phyloP scores from a whole-genome alignment of 768 basidiomycete species.

The Kwoniella heveanensis region DNA sequence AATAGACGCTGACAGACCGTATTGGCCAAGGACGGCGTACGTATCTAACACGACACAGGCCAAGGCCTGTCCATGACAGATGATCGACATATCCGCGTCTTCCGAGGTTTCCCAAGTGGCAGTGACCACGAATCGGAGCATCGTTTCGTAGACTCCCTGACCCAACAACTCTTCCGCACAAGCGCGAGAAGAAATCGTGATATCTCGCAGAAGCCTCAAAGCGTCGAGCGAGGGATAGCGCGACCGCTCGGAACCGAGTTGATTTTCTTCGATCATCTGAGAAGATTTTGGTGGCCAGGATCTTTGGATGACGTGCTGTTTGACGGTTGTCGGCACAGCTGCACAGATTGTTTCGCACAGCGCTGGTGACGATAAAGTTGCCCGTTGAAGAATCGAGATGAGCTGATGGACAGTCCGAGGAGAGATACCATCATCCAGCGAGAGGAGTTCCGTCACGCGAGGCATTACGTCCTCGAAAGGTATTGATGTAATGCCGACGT shows the following conservation, averaged over 20 bases:
- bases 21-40: slow-evolving; percentile 69
- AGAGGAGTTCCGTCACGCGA: slow-evolving; percentile 36
- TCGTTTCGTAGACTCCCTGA: slow-evolving; percentile 61
- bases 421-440: slow-evolving; percentile 32
- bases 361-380: slow-evolving; percentile 14
- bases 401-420: slow-evolving; percentile 39
- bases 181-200: slow-evolving; percentile 66
- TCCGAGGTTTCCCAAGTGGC: slow-evolving; percentile 58
- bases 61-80: slow-evolving; percentile 59
- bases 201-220: slow-evolving; percentile 29
- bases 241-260: neutral
- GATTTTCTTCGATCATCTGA: too few species aligned
- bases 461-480: slow-evolving; percentile 43
- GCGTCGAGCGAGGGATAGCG: slow-evolving; percentile 30
- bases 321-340: slow-evolving; percentile 31
- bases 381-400: slow-evolving; percentile 38
- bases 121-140: slow-evolving; percentile 71
- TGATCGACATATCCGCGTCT: neutral
- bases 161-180: slow-evolving; percentile 66
- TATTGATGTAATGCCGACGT: slow-evolving; percentile 19
- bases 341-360: slow-evolving; percentile 31
- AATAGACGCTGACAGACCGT: slow-evolving; percentile 74
- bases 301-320: slow-evolving; percentile 22
- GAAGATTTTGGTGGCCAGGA: slow-evolving; percentile 30
- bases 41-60: slow-evolving; percentile 63